Percentiles rank a stretch among this genome's conserved stretches.
Evolutionary conservation across 495 filamentous ascomycete genomes (phyloP).

Genomic region (Penicillium odoratum): DNA sequence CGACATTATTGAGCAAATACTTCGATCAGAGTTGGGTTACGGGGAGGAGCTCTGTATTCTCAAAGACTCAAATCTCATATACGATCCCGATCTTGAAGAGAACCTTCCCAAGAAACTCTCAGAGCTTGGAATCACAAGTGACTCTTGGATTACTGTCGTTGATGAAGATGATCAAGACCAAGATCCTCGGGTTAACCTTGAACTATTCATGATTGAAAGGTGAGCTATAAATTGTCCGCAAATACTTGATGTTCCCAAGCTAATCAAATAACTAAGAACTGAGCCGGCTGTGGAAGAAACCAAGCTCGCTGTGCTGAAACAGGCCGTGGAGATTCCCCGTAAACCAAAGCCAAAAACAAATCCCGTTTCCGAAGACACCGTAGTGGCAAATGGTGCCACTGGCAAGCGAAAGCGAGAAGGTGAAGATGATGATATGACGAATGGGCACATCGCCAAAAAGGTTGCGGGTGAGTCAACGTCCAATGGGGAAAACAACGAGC

Average conservation of each 20-base stretch:
- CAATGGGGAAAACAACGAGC: slow-evolving; percentile 35
- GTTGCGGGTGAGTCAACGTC: slow-evolving; percentile 30
- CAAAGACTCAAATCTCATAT: slow-evolving; percentile 71
- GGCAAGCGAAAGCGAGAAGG: slow-evolving; percentile 48
- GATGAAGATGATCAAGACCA: slow-evolving; percentile 90
- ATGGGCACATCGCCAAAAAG: slow-evolving; percentile 48
- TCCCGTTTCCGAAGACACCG: slow-evolving; percentile 15
- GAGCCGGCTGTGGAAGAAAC: slow-evolving; percentile 37
- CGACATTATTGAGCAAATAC: slow-evolving; percentile 74
- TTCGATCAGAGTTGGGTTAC: slow-evolving; percentile 72
- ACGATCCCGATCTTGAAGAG: slow-evolving; percentile 85
- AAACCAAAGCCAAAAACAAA: slow-evolving; percentile 42
- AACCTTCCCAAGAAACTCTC: slow-evolving; percentile 76
- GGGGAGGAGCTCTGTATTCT: slow-evolving; percentile 78
- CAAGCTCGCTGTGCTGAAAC: slow-evolving; percentile 46
- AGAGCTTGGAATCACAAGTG: slow-evolving; percentile 71
- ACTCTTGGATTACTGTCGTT: slow-evolving; percentile 78
- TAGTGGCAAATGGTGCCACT: slow-evolving; percentile 23
- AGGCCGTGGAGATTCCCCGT: slow-evolving; percentile 49
- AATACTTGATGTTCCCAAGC: background rate
- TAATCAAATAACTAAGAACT: slow-evolving; percentile 21
- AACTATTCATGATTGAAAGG: slow-evolving; percentile 59
- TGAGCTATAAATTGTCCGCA: slow-evolving; percentile 13
- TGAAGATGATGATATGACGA: slow-evolving; percentile 41
- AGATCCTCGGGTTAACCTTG: slow-evolving; percentile 77